Evolutionary conservation across 495 filamentous ascomycete genomes (phyloP), one percentile per base, ranked within the genome.

Genomic region (Cercophora newfieldiana): DNA sequence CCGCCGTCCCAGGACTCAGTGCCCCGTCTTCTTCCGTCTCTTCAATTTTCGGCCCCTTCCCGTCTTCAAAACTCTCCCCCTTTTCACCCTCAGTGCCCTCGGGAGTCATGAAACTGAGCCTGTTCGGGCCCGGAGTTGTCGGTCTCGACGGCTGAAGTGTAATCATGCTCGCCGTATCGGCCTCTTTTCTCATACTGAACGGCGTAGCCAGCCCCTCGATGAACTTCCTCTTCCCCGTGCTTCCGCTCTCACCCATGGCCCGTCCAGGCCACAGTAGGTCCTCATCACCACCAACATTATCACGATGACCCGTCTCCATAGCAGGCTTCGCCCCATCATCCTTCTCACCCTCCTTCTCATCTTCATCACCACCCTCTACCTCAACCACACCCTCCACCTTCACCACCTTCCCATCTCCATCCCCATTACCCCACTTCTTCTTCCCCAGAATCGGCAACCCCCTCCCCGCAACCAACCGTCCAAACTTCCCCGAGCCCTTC

Each of bases 121-220:
- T 54, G 25, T 44, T 63, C 48, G 24, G 19, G 0, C 61, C 61
- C 5, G 61, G 61, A 22, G 61, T 63, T 14, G 61, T 7, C n/a
- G 61, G 61, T 28, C 61, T 63, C 31, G 61, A 63, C 3, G 61
- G 49, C 30, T 55, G 48, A 12, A 86, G 69, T 1, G 84, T 86
- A 25, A 82, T 78, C 82, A 86, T 85, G 68, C 83, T 86, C 6
- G 82, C 82, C 2, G 75, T 85, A 8, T 85, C 81, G 1, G 79
- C 74, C 29, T 84, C 80, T 49, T 78, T 78, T 22, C 63, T 50
- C 58, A 86, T 57, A 50, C 68, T 85, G 44, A 86, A 86, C 18
- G 84, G 84, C 59, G 80, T 78, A 0, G 84, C 82, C 22, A 86
- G 77, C 0, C 84, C 83, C 49, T 77, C 78, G 10, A 81, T 70